Evolutionary conservation across 768 basidiomycete species (phyloP).

Genomic region (Lentinula raphanica): DNA sequence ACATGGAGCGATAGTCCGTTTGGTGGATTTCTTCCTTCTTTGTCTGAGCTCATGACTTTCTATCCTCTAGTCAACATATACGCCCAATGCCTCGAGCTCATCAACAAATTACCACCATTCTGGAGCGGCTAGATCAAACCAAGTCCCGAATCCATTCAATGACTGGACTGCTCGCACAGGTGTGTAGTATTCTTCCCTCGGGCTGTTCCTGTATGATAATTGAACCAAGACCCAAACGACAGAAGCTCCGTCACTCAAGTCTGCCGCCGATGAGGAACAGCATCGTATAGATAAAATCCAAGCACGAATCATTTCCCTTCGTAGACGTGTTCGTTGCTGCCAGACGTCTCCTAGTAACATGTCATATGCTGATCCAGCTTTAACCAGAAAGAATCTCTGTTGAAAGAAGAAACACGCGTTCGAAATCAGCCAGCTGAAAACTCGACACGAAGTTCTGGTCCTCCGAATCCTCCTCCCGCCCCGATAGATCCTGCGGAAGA

Average conservation of each 20-base stretch:
- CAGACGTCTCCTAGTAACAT: neutral
- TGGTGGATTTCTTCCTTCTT: neutral
- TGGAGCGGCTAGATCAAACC: slow-evolving; percentile 33
- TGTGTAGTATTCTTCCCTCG: slow-evolving; percentile 12
- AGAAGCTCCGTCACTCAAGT: slow-evolving; percentile 27
- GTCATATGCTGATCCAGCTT: neutral
- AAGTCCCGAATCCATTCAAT: slow-evolving; percentile 34
- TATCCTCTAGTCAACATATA: slow-evolving; percentile 31
- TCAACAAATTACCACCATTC: slow-evolving; percentile 37
- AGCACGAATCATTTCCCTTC: slow-evolving; percentile 31
- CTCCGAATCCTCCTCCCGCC: slow-evolving; percentile 15
- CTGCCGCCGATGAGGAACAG: slow-evolving; percentile 37
- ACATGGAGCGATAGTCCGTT: slow-evolving; percentile 72
- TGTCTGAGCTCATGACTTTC: slow-evolving; percentile 2
- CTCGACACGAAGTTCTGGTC: slow-evolving; percentile 13
- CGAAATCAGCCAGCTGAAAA: neutral
- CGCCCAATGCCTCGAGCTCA: slow-evolving; percentile 50
- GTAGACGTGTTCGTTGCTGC: slow-evolving; percentile 29
- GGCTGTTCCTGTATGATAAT: slow-evolving; percentile 9
- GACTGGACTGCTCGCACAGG: slow-evolving; percentile 26
- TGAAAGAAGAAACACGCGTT: slow-evolving; percentile 11
- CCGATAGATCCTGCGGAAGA: slow-evolving; percentile 26
- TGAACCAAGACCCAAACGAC: slow-evolving; percentile 18
- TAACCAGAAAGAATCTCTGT: slow-evolving; percentile 11
- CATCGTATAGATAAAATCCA: slow-evolving; percentile 33